Percentiles rank a stretch among this genome's conserved stretches.
These are phyloP conservation scores for Epichloe sp. DNA, from an alignment of 2,329 filamentous ascomycete genomes.

Conservation along the genomic window DNA sequence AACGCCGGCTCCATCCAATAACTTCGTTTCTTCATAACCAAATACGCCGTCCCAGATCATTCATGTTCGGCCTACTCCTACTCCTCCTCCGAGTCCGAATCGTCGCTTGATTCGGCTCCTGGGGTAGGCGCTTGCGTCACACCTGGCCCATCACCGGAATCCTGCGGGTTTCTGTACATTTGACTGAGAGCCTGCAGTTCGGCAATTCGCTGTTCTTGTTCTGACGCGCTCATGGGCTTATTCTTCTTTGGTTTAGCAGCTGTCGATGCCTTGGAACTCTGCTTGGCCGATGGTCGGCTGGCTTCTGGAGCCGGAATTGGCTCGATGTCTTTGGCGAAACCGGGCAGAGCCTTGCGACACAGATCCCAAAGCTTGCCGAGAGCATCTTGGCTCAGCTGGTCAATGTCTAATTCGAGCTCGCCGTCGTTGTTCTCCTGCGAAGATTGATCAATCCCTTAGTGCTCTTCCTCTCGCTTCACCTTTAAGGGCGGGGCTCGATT, in stretches of 20 bases:
- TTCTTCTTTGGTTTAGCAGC: slow-evolving; percentile 52
- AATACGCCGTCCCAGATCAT: neutral
- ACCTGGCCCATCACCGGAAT: slow-evolving; percentile 15
- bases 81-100: slow-evolving; percentile 35
- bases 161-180: slow-evolving; percentile 24
- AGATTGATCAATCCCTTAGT: neutral
- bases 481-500: too few relatives aligned
- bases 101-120: slow-evolving; percentile 26
- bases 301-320: slow-evolving; percentile 18
- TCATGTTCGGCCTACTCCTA: slow-evolving; percentile 14
- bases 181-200: slow-evolving; percentile 42
- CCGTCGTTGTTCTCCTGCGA: slow-evolving; percentile 43
- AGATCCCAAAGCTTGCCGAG: slow-evolving; percentile 37
- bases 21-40: slow-evolving; percentile 8
- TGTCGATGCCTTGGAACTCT: slow-evolving; percentile 7
- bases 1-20: slow-evolving; percentile 9
- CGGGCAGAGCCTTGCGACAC: slow-evolving; percentile 29
- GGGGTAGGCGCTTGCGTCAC: slow-evolving; percentile 15
- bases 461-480: neutral
- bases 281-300: slow-evolving; percentile 17
- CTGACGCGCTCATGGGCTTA: slow-evolving; percentile 60
- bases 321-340: slow-evolving; percentile 23
- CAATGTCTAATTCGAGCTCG: slow-evolving; percentile 47
- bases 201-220: slow-evolving; percentile 54
- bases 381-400: slow-evolving; percentile 42